A percentile compares a stretch with the other conserved stretches of the same genome.
phyloP scores from a whole-genome alignment of 768 basidiomycete species.

The Rhodosporidiobolus odoratus region DNA sequence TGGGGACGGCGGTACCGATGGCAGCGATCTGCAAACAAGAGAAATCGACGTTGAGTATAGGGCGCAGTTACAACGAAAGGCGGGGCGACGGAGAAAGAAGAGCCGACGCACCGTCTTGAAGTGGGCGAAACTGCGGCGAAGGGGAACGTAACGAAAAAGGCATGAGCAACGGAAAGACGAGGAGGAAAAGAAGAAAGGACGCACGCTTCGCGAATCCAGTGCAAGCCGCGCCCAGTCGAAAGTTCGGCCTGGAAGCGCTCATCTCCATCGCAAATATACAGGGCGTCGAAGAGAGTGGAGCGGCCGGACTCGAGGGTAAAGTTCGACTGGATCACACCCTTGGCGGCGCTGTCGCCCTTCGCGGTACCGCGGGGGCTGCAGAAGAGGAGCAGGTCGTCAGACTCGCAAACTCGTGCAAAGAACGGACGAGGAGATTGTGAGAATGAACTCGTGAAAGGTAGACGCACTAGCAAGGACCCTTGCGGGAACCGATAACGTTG shows the following conservation, averaged over 20 bases:
- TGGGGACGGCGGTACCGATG: slow-evolving; percentile 53
- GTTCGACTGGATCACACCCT: slow-evolving; percentile 51
- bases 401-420: background rate
- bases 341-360: slow-evolving; percentile 39
- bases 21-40: slow-evolving; percentile 60
- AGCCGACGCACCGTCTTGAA: no score
- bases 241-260: slow-evolving; percentile 58
- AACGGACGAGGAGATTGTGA: background rate
- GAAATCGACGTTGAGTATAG: no score
- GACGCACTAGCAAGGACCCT: slow-evolving; percentile 52
- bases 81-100: no score
- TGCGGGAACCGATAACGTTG: slow-evolving; percentile 63
- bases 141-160: slow-evolving; percentile 42
- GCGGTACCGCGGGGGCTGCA: slow-evolving; percentile 31
- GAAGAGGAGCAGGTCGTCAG: background rate
- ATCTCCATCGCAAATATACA: slow-evolving; percentile 68
- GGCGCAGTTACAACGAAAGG: no score
- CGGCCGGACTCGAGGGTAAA: slow-evolving; percentile 72
- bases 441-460: slow-evolving; percentile 40
- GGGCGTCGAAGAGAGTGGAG: slow-evolving; percentile 76
- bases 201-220: slow-evolving; percentile 60
- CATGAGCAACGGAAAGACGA: background rate
- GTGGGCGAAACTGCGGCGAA: slow-evolving; percentile 63
- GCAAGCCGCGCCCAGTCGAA: slow-evolving; percentile 65
- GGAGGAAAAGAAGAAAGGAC: background rate